Evolutionary conservation across 2,329 filamentous ascomycete species (phyloP).

Genomic region (Ceratocystiopsis sp.): DNA sequence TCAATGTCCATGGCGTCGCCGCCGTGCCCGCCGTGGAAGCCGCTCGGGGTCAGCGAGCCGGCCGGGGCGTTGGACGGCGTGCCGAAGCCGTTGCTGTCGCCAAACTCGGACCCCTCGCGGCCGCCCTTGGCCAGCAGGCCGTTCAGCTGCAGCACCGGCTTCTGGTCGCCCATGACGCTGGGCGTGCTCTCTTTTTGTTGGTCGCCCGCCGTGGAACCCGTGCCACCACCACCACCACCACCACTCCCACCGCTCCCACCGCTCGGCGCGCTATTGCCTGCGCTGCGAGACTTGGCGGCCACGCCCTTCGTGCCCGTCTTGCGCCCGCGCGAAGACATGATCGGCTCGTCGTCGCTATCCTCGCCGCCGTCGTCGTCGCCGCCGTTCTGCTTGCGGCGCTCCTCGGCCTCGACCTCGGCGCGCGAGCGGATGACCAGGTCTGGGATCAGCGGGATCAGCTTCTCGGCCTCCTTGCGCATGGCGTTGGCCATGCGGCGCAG

Average conservation of each 20-base stretch:
- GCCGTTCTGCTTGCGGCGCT: constrained; percentile 71
- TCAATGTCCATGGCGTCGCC: constrained; percentile 75
- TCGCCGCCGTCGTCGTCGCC: constrained; percentile 68
- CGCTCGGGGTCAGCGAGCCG: constrained; percentile 54
- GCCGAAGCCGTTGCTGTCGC: constrained; percentile 67
- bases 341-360: constrained; percentile 92
- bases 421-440: constrained; percentile 81
- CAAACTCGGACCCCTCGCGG: constrained; percentile 57
- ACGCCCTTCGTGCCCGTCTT: constrained; percentile 65
- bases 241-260: not conserved
- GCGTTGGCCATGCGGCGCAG: constrained; percentile 83
- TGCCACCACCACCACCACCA: not conserved
- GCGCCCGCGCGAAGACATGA: constrained; percentile 90
- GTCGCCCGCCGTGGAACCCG: not conserved
- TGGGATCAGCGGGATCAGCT: constrained; percentile 84
- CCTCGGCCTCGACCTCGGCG: constrained; percentile 83
- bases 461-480: constrained; percentile 96
- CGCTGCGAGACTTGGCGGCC: constrained; percentile 48
- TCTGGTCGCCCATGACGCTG: constrained; percentile 43
- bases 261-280: not conserved
- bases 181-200: constrained; percentile 69
- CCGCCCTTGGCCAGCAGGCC: constrained; percentile 37
- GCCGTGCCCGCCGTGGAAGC: constrained; percentile 42
- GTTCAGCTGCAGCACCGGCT: constrained; percentile 53
- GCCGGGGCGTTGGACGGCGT: constrained; percentile 53